Evolutionary conservation across 495 filamentous ascomycete genomes (phyloP).

Genomic region (Choiromyces venosus): DNA sequence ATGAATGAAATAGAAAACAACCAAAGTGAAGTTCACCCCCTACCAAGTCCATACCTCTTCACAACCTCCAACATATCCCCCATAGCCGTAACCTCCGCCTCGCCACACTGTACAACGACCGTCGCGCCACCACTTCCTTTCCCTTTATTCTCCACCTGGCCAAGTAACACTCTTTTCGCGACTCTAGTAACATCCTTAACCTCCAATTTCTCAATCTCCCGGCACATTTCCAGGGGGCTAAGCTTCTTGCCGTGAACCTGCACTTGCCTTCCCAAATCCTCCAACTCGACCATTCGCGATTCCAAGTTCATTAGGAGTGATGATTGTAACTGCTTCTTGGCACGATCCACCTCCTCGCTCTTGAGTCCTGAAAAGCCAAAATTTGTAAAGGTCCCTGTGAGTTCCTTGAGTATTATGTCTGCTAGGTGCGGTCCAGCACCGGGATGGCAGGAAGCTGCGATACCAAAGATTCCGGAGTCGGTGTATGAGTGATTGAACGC

Average conservation of each 20-base stretch:
- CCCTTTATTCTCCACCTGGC: conserved; percentile 68
- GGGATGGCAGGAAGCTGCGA: conserved; percentile 77
- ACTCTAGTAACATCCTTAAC: conserved; percentile 78
- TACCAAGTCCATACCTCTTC: conserved; percentile 22
- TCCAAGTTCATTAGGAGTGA: conserved; percentile 96
- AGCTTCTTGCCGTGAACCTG: conserved; percentile 92
- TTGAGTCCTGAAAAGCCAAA: conserved; percentile 62
- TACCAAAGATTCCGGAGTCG: conserved; percentile 90
- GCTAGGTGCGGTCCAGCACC: conserved; percentile 70
- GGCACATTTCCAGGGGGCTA: conserved; percentile 87
- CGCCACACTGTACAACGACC: conserved; percentile 80
- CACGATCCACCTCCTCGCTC: conserved; percentile 76
- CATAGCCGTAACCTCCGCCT: conserved; percentile 50
- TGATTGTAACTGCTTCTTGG: conserved; percentile 93
- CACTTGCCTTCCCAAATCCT: conserved; percentile 92
- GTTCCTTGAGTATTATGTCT: conserved; percentile 87
- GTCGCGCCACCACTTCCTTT: conserved; percentile 84
- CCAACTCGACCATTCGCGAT: conserved; percentile 94
- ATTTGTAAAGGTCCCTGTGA: conserved; percentile 67
- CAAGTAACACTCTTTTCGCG: conserved; percentile 72
- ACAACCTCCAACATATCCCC: conserved; percentile 28
- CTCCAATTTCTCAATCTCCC: conserved; percentile 73
- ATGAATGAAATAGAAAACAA: neutral
- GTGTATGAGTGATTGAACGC: conserved; percentile 97
- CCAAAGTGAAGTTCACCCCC: neutral